These are phyloP conservation scores for bread wheat (Triticum aestivum) DNA, from an alignment of 176 grass and related monocot species.

Conservation along the genomic window IWGSC_CS_RefSeq_v2.1 NC_057802.1:419235702-419236201, in stretches of 20 bases:
- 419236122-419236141: neutral
- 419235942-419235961: constrained; percentile 17
- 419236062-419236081: neutral
- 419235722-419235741: neutral
- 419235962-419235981: neutral
- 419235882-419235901: neutral
- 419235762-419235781: neutral
- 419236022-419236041: no score
- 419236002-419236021: neutral
- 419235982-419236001: neutral
- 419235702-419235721: neutral
- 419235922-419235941: neutral
- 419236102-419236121: constrained; percentile 22
- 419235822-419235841: neutral
- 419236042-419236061: neutral
- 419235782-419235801: neutral
- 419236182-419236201: neutral
- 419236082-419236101: constrained; percentile 16
- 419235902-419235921: neutral
- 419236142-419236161: neutral
- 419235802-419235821: neutral
- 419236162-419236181: neutral
- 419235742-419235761: neutral
- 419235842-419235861: neutral
- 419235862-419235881: neutral